Evolutionary conservation across 2,329 filamentous ascomycete genomes (phyloP), one percentile per base, ranked within the genome.

Genomic region (Fusarium udum): DNA sequence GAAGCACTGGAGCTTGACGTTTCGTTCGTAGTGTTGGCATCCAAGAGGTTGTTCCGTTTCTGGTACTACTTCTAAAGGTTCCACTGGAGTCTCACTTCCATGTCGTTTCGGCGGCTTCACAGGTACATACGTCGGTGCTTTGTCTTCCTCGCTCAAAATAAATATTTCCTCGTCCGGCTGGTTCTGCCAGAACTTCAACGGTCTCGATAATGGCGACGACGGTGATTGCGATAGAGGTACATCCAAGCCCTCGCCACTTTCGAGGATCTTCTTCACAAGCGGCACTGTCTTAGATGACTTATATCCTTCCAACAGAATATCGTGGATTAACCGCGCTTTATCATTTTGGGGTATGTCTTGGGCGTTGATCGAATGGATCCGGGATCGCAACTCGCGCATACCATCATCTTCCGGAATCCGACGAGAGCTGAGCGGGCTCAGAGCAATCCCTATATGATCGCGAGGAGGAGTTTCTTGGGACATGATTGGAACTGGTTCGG

Each of bases 1-100:
- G 74, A 90, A 94, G 82, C 96, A 99, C 83, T 99, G 95, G 39
- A 98, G 85, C 82, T 98, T 98, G 76, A 99, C 94, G 77, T 98
- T 98, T 72, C 96, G 91, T 79, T 93, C 94, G 82, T 99, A 99
- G 83, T 99, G 96, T 77, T 92, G 87, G 81, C 96, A 99, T 2
- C 96, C 96, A 10, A 98, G 83, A 36, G 86, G 84, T 7, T 77
- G 75, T 43, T 77, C 75, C 24, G 67, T 61, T 37, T 82, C 80
- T n/a, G 72, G 43, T 48, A 70, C 61, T 14, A 70, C 64, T 34
- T 77, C 72, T 16, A 64, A 61, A 9, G 65, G 63, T 43, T 74
- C 70, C n/a, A 67, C 70, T 13, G 77, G 75, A 7, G 76, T 74
- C 52, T 87, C 86, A 18, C 86, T 86, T 12, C 83, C 80, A 37